Conservation (phyloP, 2,329 filamentous ascomycete species). For the Apiospora sp. region DNA sequence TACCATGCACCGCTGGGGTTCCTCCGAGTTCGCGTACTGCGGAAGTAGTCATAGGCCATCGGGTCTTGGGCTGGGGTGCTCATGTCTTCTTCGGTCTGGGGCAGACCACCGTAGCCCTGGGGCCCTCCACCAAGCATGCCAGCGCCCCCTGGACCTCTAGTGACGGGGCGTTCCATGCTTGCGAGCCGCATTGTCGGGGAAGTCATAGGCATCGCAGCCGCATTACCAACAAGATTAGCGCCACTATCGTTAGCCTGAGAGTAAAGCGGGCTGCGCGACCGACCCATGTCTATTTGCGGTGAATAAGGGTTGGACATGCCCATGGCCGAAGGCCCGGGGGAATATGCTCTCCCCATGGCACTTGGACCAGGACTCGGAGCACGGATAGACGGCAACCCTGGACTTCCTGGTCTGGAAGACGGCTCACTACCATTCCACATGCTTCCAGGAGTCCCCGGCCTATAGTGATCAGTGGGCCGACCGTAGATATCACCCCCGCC, state of each 20-base stretch:
- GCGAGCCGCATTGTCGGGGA: conserved; percentile 44
- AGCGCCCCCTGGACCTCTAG: conserved; percentile 38
- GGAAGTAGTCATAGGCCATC: conserved; percentile 65
- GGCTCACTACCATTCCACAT: conserved; percentile 53
- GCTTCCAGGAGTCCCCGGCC: conserved; percentile 69
- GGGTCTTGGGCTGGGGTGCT: conserved; percentile 49
- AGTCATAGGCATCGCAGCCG: conserved; percentile 57
- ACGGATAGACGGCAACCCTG: conserved; percentile 44
- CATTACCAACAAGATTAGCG: conserved; percentile 60
- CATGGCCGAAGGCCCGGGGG: conserved; percentile 34
- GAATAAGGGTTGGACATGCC: conserved; percentile 40
- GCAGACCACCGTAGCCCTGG: conserved; percentile 65
- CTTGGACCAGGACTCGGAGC: conserved; percentile 38
- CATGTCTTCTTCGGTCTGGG: conserved; percentile 58
- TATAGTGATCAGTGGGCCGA: conserved; percentile 62
- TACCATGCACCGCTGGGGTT: conserved; percentile 22
- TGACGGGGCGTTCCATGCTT: conserved; percentile 40
- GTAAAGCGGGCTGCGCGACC: conserved; percentile 58
- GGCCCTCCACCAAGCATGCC: conserved; percentile 66
- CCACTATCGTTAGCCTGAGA: conserved; percentile 60
- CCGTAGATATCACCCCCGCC: conserved; percentile 79
- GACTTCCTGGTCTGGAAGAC: conserved; percentile 60
- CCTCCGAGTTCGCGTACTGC: conserved; percentile 37
- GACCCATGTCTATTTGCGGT: conserved; percentile 37
- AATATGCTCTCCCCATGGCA: conserved; percentile 31